Conservation (phyloP, 1,284 basidiomycete species). For the Ustilago bromivora region DNA sequence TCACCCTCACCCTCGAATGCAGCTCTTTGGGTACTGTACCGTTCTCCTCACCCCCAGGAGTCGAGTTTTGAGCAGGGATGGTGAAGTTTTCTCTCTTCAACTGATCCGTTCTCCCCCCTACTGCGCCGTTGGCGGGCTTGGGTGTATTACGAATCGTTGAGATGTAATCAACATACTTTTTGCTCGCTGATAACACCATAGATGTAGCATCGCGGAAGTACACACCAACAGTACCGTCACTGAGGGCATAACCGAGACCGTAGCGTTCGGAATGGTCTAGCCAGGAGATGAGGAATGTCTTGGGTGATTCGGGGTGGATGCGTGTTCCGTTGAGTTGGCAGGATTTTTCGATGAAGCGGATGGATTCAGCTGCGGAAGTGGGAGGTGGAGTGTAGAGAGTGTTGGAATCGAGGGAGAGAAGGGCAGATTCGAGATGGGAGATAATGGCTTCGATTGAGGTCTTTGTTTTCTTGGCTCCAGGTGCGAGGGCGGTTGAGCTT, state of each 20-base stretch:
- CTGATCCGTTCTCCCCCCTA: conserved; percentile 41
- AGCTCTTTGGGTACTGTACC: conserved; percentile 48
- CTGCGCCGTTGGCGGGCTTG: neutral
- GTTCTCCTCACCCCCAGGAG: neutral
- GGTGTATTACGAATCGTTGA: conserved; percentile 39
- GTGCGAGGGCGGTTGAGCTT: conserved; percentile 29
- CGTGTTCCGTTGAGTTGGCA: conserved; percentile 70
- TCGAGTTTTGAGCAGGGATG: conserved; percentile 15
- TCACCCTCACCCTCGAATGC: conserved; percentile 57
- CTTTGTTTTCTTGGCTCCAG: conserved; percentile 29
- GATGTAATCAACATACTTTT: conserved; percentile 74
- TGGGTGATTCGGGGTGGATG: conserved; percentile 75
- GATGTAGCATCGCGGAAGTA: conserved; percentile 96
- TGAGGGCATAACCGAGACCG: conserved; percentile 96
- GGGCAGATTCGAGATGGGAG: conserved; percentile 77
- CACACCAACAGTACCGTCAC: conserved; percentile 92
- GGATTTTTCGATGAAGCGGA: conserved; percentile 23
- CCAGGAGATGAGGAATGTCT: conserved; percentile 94
- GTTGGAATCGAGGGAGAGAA: conserved; percentile 76
- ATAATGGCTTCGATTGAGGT: conserved; percentile 70
- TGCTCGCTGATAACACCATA: conserved; percentile 84
- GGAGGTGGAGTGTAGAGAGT: conserved; percentile 75
- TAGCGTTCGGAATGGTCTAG: conserved; percentile 99
- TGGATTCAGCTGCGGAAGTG: conserved; percentile 26
- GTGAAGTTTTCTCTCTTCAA: conserved; percentile 57